Conservation (phyloP, 495 filamentous ascomycete genomes). For the Talaromyces liani region DNA sequence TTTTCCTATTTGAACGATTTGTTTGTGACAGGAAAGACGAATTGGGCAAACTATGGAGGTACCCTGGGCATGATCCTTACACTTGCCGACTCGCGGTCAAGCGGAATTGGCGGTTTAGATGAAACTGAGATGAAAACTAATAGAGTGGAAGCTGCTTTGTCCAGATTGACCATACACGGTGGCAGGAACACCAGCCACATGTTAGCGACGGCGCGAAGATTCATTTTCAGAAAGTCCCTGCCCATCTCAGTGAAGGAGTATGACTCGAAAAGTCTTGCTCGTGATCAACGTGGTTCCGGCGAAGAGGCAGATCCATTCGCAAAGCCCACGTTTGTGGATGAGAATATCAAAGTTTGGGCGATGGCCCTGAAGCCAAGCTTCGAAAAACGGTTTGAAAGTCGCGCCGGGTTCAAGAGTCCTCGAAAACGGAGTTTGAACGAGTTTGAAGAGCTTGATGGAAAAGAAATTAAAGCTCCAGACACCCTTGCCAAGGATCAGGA, state of each 20-base stretch:
- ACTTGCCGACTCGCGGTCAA: conserved; percentile 55
- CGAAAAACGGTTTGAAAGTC: not conserved
- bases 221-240: conserved; percentile 80
- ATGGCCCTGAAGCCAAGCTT: conserved; percentile 46
- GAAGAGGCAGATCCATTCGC: conserved; percentile 27
- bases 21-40: conserved; percentile 70
- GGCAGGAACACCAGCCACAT: conserved; percentile 68
- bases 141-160: not conserved
- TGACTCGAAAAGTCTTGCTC: conserved; percentile 29
- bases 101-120: conserved; percentile 17
- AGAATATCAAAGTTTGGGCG: conserved; percentile 74
- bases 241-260: conserved; percentile 64
- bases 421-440: conserved; percentile 60
- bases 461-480: not conserved
- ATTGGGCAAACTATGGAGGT: conserved; percentile 73
- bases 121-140: not conserved
- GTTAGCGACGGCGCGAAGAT: conserved; percentile 73
- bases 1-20: conserved; percentile 59
- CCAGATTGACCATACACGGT: conserved; percentile 61
- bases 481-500: conserved; percentile 33
- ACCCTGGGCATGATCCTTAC: conserved; percentile 78
- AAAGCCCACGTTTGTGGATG: conserved; percentile 65
- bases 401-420: conserved; percentile 23
- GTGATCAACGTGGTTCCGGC: conserved; percentile 8
- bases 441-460: conserved; percentile 27